Percentiles rank a stretch among this genome's conserved stretches.
These are phyloP conservation scores for Polyplosphaeria fusca DNA, from an alignment of 495 filamentous ascomycete genomes.

Conservation along the genomic window DNA sequence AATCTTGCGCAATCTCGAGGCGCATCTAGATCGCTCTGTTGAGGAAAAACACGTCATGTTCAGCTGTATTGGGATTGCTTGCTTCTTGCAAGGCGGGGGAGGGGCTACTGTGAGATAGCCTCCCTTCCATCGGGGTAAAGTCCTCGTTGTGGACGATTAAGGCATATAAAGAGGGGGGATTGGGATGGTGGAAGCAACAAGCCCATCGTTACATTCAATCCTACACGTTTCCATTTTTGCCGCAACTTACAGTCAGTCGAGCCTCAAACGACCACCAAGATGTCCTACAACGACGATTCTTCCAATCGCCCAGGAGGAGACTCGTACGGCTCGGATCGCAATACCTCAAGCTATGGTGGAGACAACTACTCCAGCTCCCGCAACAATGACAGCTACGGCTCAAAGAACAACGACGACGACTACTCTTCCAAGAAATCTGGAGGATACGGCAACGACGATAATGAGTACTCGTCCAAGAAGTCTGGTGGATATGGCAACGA, in stretches of 20 bases:
- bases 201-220: too few relatives aligned
- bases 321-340: slow-evolving; percentile 2
- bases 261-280: neutral
- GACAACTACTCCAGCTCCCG: slow-evolving; percentile 3
- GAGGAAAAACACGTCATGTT: neutral
- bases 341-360: neutral
- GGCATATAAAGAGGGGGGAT: neutral
- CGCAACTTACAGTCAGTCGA: too few relatives aligned
- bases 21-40: neutral
- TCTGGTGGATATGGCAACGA: neutral
- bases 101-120: neutral
- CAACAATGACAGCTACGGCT: neutral
- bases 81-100: neutral
- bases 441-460: slow-evolving; percentile 1
- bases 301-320: too few relatives aligned
- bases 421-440: neutral
- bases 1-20: neutral
- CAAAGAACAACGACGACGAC: slow-evolving; percentile 4
- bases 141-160: too few relatives aligned
- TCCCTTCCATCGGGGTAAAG: neutral
- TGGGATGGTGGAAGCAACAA: too few relatives aligned
- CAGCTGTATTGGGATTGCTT: neutral
- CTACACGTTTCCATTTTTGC: too few relatives aligned
- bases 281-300: slow-evolving; percentile 4
- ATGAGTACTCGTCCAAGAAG: neutral